These are phyloP conservation scores for Penicillium longicatenatum DNA, from an alignment of 495 filamentous ascomycete genomes.

Conservation along the genomic window DNA sequence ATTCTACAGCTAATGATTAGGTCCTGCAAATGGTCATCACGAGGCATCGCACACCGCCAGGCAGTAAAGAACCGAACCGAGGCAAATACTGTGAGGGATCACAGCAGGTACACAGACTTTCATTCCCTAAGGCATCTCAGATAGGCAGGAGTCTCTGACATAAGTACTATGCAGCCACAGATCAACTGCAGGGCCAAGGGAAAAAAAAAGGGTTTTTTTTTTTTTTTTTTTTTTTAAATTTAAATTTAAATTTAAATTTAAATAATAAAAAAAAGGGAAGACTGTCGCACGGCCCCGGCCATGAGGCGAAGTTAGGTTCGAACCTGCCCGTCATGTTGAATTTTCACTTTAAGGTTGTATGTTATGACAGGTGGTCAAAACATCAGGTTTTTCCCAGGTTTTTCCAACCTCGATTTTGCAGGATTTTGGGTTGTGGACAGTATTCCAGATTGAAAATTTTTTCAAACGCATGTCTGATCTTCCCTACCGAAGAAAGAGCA, in stretches of 20 bases:
- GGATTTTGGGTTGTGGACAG: background rate
- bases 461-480: background rate
- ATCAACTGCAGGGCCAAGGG: background rate
- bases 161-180: background rate
- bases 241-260: too few relatives aligned
- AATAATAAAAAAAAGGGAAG: too few relatives aligned
- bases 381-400: background rate
- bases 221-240: too few relatives aligned
- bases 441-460: background rate
- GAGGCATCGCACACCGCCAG: too few relatives aligned
- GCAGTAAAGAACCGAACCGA: too few relatives aligned
- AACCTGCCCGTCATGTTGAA: background rate
- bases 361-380: slow-evolving; percentile 6
- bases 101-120: too few relatives aligned
- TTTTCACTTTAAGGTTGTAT: slow-evolving; percentile 13
- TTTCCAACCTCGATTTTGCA: background rate
- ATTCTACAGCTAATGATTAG: background rate
- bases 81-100: too few relatives aligned
- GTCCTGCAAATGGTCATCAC: too few relatives aligned
- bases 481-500: background rate
- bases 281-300: background rate
- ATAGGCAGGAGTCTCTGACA: background rate
- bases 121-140: background rate
- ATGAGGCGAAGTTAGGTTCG: background rate
- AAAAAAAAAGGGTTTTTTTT: too few relatives aligned